Evolutionary conservation across 208 protist species (phyloP), one percentile per base, ranked within the genome.

Genomic region (Leishmania braziliensis): DNA sequence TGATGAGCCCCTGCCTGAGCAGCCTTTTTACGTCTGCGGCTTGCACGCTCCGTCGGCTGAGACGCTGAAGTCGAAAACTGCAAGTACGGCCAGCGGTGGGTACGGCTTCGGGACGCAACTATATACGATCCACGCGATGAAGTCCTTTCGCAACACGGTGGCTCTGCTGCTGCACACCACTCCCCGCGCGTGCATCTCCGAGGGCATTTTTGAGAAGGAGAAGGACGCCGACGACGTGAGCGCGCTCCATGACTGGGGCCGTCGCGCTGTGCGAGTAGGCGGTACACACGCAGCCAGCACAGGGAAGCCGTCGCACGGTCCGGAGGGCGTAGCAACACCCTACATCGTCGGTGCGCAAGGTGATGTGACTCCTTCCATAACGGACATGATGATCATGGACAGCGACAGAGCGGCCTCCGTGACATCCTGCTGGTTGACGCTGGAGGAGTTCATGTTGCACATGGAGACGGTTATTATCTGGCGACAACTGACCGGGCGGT

Each of bases 101-200:
- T 36, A 48, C n/a, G 86, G 81, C 48, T 36, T 78, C 46, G 78
- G 72, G 12, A 68, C 78, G 62, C 93, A 95, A 84, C 65, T 97
- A n/a, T 93, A 90, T 84, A 81, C 91, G 16, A 89, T 97, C 56
- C 84, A 83, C 36, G 78, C 90, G 54, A 86, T 97, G 73, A 78
- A 87, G 36, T 84, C 86, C 2, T 95, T 96, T 56, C 90, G 90
- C 46, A 90, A 95, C 81, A 96, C 92, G 6, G 75, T 96, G 12
- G 94, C 94, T 0, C 39, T 97, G 2, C 83, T 85, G 16, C 81
- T 97, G 8, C 86, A 79, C n/a, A 96, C 94, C 3, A 94, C 89
- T 18, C 90, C 94, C 16, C 72, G 87, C 12, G 65, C 78, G 1
- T 71, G 79, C 51, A 74, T 95, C 43, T 51, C 53, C 51, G 76